Evolutionary conservation across 2,329 filamentous ascomycete genomes (phyloP).

Genomic region (Trichoderma brevicompactum): DNA sequence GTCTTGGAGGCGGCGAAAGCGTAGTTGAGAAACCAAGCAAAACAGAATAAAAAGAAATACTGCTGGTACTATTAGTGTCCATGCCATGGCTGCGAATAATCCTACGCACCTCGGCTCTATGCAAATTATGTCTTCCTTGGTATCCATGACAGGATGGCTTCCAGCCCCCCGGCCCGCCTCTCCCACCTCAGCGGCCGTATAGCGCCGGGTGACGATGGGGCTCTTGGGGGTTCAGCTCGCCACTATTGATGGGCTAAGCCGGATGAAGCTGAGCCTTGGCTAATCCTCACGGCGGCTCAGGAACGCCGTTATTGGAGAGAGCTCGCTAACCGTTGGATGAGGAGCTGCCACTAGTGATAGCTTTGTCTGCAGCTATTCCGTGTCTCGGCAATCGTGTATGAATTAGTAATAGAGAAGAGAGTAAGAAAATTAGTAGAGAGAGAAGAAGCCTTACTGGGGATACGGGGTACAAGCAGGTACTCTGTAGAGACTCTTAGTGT

Average conservation of each 20-base stretch:
- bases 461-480: too few species aligned
- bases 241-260: constrained; percentile 7
- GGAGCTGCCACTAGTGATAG: too few species aligned
- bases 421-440: too few species aligned
- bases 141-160: constrained; percentile 2
- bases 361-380: neutral
- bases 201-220: constrained; percentile 10
- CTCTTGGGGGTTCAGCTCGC: constrained; percentile 6
- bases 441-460: too few species aligned
- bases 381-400: neutral
- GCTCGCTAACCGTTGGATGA: constrained; percentile 14
- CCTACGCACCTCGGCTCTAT: too few species aligned
- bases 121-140: neutral
- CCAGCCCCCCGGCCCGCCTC: neutral
- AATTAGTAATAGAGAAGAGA: too few species aligned
- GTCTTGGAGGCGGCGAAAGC: neutral
- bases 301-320: constrained; percentile 4
- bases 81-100: neutral
- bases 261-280: neutral
- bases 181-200: neutral
- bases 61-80: neutral
- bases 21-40: neutral
- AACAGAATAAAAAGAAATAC: neutral
- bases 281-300: neutral
- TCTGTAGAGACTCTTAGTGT: neutral